Base-by-base conservation (phyloP, 495 filamentous ascomycete species). In the Neurospora sp. region DNA sequence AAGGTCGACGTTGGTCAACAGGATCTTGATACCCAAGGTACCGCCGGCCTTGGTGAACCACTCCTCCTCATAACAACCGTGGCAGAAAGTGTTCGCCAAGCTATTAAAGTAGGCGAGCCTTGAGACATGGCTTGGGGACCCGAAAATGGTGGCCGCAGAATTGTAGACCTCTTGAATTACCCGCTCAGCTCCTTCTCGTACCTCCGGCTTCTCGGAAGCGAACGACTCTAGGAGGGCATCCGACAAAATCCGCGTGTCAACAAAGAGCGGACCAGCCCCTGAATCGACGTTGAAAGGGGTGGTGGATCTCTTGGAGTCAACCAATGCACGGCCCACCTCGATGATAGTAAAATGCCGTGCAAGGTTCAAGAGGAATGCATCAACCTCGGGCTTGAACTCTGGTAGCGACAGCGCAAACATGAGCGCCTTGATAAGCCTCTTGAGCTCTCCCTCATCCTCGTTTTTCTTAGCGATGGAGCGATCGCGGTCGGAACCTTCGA, bases 11-110 rank as follows among this genome's bases (percentile, higher is more conserved):
- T 93, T 89, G 16, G 91, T 93, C 4, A 92, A 88, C 70, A 97
- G 84, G 54, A 94, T 86, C 75, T 93, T 90, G 72, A 99, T 97
- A 66, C 96, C 96, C 27, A 95, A 81, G 44, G 92, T 93, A 18
- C 96, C 96, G 73, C 95, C 95, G 23, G 93, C 90, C 78, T 99
- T 99, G 16, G 93, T 93, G 78, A 95, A 98, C 96, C 96, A 99
- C 75, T 98, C 95, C 79, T 98, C 95, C 76, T 94, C 93, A 74
- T 97, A 92, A 79, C 96, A 99, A 75, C 92, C 92, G 80, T 99
- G 96, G 76, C 92, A 94, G 82, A 98, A 97, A 0, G 90, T 88
- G 73, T 89, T 90, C 27, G 91, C 89, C 12, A 98, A 84, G 78
- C 94, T 90, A 74, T 86, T 84, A 82, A 98, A 99, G 82, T 98